Evolutionary conservation across 2,329 filamentous ascomycete species (phyloP), one percentile per base, ranked within the genome.

Genomic region (Fusarium coffeatum): DNA sequence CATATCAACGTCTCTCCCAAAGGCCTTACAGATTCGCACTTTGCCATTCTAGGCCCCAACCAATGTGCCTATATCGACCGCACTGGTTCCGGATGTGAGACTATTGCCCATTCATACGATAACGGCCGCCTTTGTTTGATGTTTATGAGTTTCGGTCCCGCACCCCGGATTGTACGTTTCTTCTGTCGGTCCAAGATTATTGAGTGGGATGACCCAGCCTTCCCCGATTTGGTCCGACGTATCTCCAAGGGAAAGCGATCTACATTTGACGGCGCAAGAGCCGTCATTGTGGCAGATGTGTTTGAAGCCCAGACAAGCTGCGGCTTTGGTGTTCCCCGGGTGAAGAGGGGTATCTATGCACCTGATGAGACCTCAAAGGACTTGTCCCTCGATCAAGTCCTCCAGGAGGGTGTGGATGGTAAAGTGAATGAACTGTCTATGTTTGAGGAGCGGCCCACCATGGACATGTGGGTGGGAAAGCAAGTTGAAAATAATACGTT

Each of bases 1-100:
- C 92, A 94, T 80, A 83, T 94, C 82, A 94, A 94, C 74, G 81
- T 93, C 58, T 94, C 91, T 1, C 91, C 92, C 50, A 93, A 94
- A 79, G 92, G 92, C 50, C 84, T 90, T 23, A 82, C 88, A 1
- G 83, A 86, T 20, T 81, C 85, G n/a, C 89, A 89, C 28, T 88
- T 92, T 73, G 83, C 87, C 32, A 82, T 92, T 55, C 81, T 92
- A 55, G 79, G 81, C 11, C 83, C 86, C 30, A 90, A 85, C 65
- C 82, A 83, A n/a, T 86, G 85, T 60, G 90, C 88, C 27, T 94
- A 94, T 76, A 83, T 93, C 58, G 92, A 94, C 76, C 87, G 89
- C 64, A 93, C 90, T 3, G 92, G 92, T 30, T 92, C 89, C 32
- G 92, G 92, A 25, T 89, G 86, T 74, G 92, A 95, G 81, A 94